phyloP scores from a whole-genome alignment of 1,139 yeast species.

The Blastobotrys apis region DNA sequence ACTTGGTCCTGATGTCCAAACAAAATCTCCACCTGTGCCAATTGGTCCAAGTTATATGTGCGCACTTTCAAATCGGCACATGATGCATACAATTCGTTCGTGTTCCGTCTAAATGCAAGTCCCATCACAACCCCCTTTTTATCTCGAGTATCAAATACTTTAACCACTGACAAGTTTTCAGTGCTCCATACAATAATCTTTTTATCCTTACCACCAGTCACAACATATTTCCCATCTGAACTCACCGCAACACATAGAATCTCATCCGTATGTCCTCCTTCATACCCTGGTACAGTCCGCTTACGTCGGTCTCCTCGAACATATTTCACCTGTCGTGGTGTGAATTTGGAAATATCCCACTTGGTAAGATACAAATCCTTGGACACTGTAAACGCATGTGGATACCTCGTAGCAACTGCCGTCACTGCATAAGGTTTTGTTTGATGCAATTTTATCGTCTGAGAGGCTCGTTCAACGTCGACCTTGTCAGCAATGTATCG shows the following conservation, averaged over 20 bases:
- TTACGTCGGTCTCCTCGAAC: slow-evolving; percentile 52
- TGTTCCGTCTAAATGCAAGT: slow-evolving; percentile 68
- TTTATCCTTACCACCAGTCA: slow-evolving; percentile 85
- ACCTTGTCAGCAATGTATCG: slow-evolving; percentile 47
- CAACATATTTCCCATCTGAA: slow-evolving; percentile 82
- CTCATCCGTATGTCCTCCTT: slow-evolving; percentile 58
- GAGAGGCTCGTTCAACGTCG: slow-evolving; percentile 14
- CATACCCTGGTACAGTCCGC: slow-evolving; percentile 39
- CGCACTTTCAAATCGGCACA: slow-evolving; percentile 90
- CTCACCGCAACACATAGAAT: slow-evolving; percentile 77
- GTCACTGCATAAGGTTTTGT: slow-evolving; percentile 30
- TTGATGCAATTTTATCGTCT: slow-evolving; percentile 12
- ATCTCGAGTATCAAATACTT: slow-evolving; percentile 69
- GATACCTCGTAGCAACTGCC: slow-evolving; percentile 44
- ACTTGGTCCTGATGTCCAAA: slow-evolving; percentile 95
- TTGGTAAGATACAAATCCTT: slow-evolving; percentile 78
- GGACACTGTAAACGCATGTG: slow-evolving; percentile 73
- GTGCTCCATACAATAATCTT: slow-evolving; percentile 81
- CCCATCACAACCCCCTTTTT: slow-evolving; percentile 69
- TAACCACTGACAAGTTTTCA: slow-evolving; percentile 68
- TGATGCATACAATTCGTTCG: slow-evolving; percentile 86
- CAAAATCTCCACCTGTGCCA: slow-evolving; percentile 81
- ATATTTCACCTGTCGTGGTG: slow-evolving; percentile 60
- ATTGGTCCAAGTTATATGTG: slow-evolving; percentile 79
- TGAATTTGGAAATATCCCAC: slow-evolving; percentile 55